These are phyloP conservation scores for Phytophthora agathidicida DNA, from an alignment of 352 stramenopile genomes.

Conservation along the genomic window DNA sequence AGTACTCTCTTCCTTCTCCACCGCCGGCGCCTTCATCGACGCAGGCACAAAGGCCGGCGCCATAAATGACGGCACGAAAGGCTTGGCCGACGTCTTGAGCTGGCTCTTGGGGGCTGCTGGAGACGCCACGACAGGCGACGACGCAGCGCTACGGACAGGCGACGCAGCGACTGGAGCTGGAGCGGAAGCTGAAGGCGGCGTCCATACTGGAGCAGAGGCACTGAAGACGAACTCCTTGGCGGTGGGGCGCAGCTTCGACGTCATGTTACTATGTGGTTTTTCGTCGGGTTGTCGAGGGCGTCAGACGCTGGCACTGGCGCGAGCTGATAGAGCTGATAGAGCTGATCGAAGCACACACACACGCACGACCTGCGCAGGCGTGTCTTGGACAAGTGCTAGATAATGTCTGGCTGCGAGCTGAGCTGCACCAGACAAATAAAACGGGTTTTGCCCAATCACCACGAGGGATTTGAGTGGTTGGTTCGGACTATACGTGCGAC, in stretches of 20 bases:
- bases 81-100: constrained; percentile 63
- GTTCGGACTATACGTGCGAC: too few relatives aligned
- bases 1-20: constrained; percentile 19
- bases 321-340: background rate
- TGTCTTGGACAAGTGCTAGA: too few relatives aligned
- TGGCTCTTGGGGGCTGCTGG: constrained; percentile 28
- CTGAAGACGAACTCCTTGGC: constrained; percentile 78
- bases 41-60: constrained; percentile 38
- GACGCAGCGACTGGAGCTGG: background rate
- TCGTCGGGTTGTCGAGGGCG: background rate
- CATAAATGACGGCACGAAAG: constrained; percentile 62
- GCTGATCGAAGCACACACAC: too few relatives aligned
- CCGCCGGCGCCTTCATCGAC: constrained; percentile 22
- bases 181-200: constrained; percentile 35
- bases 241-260: constrained; percentile 62
- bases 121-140: constrained; percentile 8
- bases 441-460: too few relatives aligned
- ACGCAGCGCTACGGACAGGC: constrained; percentile 1
- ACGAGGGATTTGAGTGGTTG: too few relatives aligned
- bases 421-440: too few relatives aligned
- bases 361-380: constrained; percentile 39
- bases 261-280: constrained; percentile 29
- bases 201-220: constrained; percentile 55
- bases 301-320: background rate
- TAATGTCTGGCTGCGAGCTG: too few relatives aligned